Base-by-base conservation (phyloP, 768 basidiomycete genomes). In the Suillus cothurnatus region DNA sequence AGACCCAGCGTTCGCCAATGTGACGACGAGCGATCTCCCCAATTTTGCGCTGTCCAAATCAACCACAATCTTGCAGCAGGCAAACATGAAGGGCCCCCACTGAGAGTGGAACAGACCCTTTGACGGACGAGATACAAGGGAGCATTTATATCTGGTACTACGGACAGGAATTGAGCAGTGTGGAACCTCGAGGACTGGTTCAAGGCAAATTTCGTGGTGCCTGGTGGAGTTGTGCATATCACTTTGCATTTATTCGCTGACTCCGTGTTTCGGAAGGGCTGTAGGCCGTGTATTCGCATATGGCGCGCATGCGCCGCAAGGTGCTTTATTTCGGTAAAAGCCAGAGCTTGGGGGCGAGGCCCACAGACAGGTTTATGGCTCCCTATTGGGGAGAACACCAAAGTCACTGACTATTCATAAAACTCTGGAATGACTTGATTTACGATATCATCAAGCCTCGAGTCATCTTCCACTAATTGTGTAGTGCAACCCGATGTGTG, bases 161-260 rank as follows among this genome's bases (percentile, higher is more conserved):
- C 63, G 26, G 71, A 62, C 71, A 78, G 63, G 76, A 76, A 79
- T 68, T 82, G 66, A 72, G 72, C 60, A 52, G 73, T 72, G 61
- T 92, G 90, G 89, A 77, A 76, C 17, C 73, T 79, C 38, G 80
- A 83, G 8, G 91, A 93, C 67, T 86, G 85, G 65, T 68, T 82
- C 65, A 84, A 89, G 9, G 84, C 82, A 1, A 74, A 74, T 0
- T 77, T 95, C 69, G 92, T 95, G 77, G 95, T 93, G 86, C 94
- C 94, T 52, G 87, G 96, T 97, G 72, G 49, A 71, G 83, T 80
- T 31, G 9, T 9, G 52, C 21, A 17, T 60, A 6, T 2, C 5
- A 38, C 26, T 43, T 39, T 50, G 1, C 2, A 4, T 12, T 15
- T 19, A 7, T 0, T 0, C n/a, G 23, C 43, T 21, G 21, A 9